phyloP scores from a whole-genome alignment of 2,329 filamentous ascomycete species.

The Aspergillus oerlinghausenensis region DNA sequence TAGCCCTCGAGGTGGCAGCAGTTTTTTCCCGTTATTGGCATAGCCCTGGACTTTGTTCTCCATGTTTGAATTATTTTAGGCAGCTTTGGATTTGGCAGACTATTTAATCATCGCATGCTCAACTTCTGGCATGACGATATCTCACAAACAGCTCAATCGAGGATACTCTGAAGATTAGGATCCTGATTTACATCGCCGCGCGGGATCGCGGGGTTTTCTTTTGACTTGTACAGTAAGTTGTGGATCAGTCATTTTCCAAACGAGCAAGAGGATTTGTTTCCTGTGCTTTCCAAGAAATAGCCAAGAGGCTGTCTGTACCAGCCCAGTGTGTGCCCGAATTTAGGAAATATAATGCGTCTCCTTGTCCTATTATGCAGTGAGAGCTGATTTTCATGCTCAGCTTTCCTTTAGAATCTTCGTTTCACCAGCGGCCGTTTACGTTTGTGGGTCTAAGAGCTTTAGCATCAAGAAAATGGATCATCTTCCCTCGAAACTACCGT shows the following conservation, averaged over 20 bases:
- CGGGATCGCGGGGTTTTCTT: not conserved
- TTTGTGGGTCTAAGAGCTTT: not conserved
- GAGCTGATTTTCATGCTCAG: not conserved
- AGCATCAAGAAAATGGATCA: slow-evolving; percentile 19
- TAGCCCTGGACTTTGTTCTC: not conserved
- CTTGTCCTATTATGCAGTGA: not conserved
- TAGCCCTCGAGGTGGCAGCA: not conserved
- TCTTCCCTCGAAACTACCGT: slow-evolving; percentile 44
- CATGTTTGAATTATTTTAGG: not conserved
- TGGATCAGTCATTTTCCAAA: not conserved
- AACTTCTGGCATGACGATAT: not conserved
- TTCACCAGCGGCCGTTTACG: not conserved
- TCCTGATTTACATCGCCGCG: not conserved
- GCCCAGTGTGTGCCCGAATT: not conserved
- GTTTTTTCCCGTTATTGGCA: not conserved
- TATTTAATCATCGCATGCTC: not conserved
- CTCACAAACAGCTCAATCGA: not conserved
- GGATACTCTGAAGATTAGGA: not conserved
- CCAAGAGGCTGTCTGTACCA: not conserved
- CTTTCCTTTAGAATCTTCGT: not conserved
- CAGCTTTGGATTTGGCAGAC: not conserved
- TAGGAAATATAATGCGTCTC: not conserved
- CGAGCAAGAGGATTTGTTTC: not conserved
- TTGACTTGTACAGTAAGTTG: not conserved
- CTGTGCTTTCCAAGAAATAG: not conserved